Base-by-base conservation (phyloP, 495 filamentous ascomycete genomes). In the Wilcoxina mikolae region DNA sequence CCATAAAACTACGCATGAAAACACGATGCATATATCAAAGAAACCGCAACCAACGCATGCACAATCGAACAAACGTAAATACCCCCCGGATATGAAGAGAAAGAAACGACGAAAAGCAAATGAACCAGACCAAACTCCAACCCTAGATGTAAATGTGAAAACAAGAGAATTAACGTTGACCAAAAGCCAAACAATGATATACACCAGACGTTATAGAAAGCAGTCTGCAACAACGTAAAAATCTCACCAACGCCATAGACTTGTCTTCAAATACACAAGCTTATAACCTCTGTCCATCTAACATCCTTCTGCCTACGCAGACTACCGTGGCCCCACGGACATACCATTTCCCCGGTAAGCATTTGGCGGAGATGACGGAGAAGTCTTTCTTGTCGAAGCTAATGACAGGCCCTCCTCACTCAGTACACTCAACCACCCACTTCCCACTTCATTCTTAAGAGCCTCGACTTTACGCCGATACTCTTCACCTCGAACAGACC, bases 381-480 rank as follows among this genome's bases (percentile, higher is more conserved):
- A 3, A 20, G 20, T 28, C 49, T 52, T 52, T 18, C 49, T 64
- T 68, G 62, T 52, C 60, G 66, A 54, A 70, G 71, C 78, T 75
- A 82, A 56, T 23, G 61, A 60, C 57, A 65, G 56, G n/a, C 75
- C 73, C 62, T 87, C 83, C 58, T 94, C 91, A 54, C 80, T 81
- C 43, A 96, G 74, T 3, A 87, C 84, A 56, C 79, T 87, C 27
- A 95, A 74, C 77, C 93, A 98, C 46, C 79, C 81, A 57, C 78
- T 83, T 31, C 87, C 85, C 48, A 93, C 79, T 56, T 94, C 85
- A 59, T 81, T 81, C 39, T 84, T 82, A 17, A 95, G 69, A 11
- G 83, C 83, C 67, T 91, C 87, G 45, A 96, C 78, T 60, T 88
- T 88, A 66, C 82, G 83, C 35, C 79, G 78, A 67, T 90, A 95